Evolutionary conservation across 352 stramenopile genomes (phyloP), one percentile per base, ranked within the genome.

Genomic region (Pseudoperonospora humuli): DNA sequence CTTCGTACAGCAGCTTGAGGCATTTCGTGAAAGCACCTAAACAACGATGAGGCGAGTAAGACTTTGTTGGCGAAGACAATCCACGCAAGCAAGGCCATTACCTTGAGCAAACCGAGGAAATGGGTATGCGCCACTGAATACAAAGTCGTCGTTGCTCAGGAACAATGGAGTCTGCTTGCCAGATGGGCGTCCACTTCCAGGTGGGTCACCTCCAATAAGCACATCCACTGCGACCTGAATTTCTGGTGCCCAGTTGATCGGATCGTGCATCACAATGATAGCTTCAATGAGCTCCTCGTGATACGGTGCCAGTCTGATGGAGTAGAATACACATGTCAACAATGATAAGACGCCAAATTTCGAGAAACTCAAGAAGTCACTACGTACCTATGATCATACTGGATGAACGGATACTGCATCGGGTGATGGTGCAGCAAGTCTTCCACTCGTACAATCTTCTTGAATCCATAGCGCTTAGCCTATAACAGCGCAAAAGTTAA

Each of bases 251-350:
- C 86, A 95, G 52, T 95, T 64, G 26, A 88, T 75, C 7, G 86
- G 85, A 29, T 96, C 85, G 54, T 96, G 86, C 69, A 96, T 88
- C 44, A 96, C 69, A 56, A 96, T 72, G 49, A 95, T 79, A 13
- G 76, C 85, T 24, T 82, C 75, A 33, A 95, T 75, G 3, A 77
- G 77, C 29, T 92, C 79, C 18, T 82, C 62, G 21, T 81, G 55
- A 39, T 82, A 60, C 17, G 67, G 74, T 10, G 70, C 67, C 8
- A 39, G 29, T 11, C 78, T 90, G 24, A 19, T 44, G 6, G 27
- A 21, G 11, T 8, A 43, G 41, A 38, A 19, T 11, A 34, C 0
- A 8, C 2, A 13, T n/a, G n/a, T 41, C 25, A 43, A 26, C 20
- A 18, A 41, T 2, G 3, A 15, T 18, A 45, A 32, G 28, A 36